These are phyloP conservation scores for Quercus phellos DNA, from an alignment of 331 rosid species.

Conservation along the genomic window DNA sequence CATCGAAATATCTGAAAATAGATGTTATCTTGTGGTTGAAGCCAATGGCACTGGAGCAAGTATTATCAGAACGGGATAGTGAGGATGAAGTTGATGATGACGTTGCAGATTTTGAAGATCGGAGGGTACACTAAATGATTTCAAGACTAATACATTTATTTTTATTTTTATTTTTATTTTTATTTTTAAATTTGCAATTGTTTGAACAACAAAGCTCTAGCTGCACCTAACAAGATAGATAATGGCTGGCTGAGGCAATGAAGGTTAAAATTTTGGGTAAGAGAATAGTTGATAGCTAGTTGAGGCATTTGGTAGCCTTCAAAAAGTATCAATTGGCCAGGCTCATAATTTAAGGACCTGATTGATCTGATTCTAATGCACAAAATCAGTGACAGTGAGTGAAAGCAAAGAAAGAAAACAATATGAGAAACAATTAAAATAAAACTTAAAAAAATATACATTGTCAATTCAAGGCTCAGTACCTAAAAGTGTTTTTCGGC, in stretches of 20 bases:
- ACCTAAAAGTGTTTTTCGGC: neutral
- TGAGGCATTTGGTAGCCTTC: neutral
- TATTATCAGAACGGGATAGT: constrained; percentile 78
- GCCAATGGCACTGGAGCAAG: constrained; percentile 77
- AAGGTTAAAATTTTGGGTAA: neutral
- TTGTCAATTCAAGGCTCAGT: neutral
- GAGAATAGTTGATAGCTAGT: neutral
- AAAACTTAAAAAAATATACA: neutral
- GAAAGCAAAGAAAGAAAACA: neutral
- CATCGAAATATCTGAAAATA: constrained; percentile 6
- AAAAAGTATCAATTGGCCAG: neutral
- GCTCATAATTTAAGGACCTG: neutral
- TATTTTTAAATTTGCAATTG: neutral
- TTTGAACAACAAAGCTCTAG: constrained; percentile 9
- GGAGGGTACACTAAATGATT: constrained; percentile 52
- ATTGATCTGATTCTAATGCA: neutral
- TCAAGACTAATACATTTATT: neutral
- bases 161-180: neutral
- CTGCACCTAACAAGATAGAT: neutral
- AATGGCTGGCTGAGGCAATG: neutral
- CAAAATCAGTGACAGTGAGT: neutral
- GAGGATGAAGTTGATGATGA: constrained; percentile 93
- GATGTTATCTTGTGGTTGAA: constrained; percentile 36
- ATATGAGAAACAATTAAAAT: neutral
- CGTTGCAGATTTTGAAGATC: constrained; percentile 84